Evolutionary conservation across 2,329 filamentous ascomycete species (phyloP).

Genomic region (Chlorencoelia australis): DNA sequence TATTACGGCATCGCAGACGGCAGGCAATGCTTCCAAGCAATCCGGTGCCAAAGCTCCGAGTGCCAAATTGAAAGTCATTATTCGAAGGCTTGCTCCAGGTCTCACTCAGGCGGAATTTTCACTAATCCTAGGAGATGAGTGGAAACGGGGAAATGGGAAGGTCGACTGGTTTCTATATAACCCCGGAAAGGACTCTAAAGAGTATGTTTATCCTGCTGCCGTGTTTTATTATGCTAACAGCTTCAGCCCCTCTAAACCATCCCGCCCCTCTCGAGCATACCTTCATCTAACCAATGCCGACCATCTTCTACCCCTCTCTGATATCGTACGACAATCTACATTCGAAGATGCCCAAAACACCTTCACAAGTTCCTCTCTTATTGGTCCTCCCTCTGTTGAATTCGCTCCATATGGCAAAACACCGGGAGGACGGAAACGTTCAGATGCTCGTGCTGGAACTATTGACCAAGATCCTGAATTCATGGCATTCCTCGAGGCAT

Average conservation of each 20-base stretch:
- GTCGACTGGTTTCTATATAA: constrained; percentile 75
- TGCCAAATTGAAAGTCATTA: constrained; percentile 66
- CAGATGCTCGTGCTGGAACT: constrained; percentile 80
- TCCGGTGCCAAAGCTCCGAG: constrained; percentile 36
- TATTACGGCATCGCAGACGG: constrained; percentile 35
- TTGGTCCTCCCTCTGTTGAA: constrained; percentile 72
- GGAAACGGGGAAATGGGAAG: constrained; percentile 70
- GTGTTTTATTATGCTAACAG: constrained; percentile 5
- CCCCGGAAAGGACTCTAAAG: constrained; percentile 68
- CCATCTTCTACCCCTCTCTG: constrained; percentile 56
- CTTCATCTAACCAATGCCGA: constrained; percentile 68
- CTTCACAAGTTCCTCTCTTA: constrained; percentile 57
- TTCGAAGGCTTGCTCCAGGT: constrained; percentile 77
- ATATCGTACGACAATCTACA: constrained; percentile 54
- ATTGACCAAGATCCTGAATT: constrained; percentile 97
- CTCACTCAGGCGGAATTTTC: constrained; percentile 73
- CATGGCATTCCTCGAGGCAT: constrained; percentile 78
- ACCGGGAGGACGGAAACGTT: constrained; percentile 55
- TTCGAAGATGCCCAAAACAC: constrained; percentile 81
- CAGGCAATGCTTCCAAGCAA: constrained; percentile 32
- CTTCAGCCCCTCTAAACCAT: constrained; percentile 69
- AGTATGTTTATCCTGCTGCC: constrained; percentile 44
- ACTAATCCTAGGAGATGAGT: constrained; percentile 62
- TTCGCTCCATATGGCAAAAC: constrained; percentile 77
- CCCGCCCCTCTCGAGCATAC: constrained; percentile 70